Percentiles rank a stretch among this genome's conserved stretches.
These are phyloP conservation scores for Vickermania ingenoplastis DNA, from an alignment of 208 protist genomes.

Conservation along the genomic window DNA sequence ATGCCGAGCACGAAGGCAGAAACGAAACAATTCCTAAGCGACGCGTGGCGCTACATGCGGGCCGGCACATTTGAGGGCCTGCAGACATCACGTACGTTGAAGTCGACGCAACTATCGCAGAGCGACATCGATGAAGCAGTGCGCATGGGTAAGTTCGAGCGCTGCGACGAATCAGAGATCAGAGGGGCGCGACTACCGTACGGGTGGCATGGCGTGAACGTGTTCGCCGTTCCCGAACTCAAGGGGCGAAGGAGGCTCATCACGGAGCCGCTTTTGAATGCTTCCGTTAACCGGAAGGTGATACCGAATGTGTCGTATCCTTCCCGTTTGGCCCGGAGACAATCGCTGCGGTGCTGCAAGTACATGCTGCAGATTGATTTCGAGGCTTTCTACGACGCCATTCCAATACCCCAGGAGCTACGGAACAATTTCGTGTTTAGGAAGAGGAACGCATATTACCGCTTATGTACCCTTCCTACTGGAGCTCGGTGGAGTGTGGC, in stretches of 20 bases:
- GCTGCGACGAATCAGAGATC: not conserved
- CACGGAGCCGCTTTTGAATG: slow-evolving; percentile 3
- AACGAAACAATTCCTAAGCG: not conserved
- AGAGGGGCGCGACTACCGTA: not conserved
- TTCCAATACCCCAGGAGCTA: not conserved
- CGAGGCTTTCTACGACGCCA: slow-evolving; percentile 6
- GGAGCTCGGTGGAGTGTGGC: slow-evolving; percentile 1
- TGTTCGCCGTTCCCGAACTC: slow-evolving; percentile 2
- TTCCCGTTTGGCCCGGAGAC: not conserved
- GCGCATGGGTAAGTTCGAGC: not conserved
- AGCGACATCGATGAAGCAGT: not conserved
- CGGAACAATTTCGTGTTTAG: slow-evolving; percentile 3
- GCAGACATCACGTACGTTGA: not conserved
- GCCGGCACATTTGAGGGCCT: not conserved
- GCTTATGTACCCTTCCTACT: slow-evolving; percentile 1
- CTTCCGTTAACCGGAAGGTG: not conserved
- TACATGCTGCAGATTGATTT: slow-evolving; percentile 9
- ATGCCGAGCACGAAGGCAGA: not conserved
- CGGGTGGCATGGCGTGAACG: slow-evolving; percentile 1
- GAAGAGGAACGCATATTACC: not conserved
- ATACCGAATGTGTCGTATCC: slow-evolving; percentile 1
- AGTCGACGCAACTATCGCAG: slow-evolving; percentile 1
- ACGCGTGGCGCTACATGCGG: not conserved
- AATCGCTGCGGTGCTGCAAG: slow-evolving; percentile 2
- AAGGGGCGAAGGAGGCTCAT: not conserved